Base-by-base conservation (phyloP, 805 yeast genomes). In the Kazachstania psychrophila region DNA sequence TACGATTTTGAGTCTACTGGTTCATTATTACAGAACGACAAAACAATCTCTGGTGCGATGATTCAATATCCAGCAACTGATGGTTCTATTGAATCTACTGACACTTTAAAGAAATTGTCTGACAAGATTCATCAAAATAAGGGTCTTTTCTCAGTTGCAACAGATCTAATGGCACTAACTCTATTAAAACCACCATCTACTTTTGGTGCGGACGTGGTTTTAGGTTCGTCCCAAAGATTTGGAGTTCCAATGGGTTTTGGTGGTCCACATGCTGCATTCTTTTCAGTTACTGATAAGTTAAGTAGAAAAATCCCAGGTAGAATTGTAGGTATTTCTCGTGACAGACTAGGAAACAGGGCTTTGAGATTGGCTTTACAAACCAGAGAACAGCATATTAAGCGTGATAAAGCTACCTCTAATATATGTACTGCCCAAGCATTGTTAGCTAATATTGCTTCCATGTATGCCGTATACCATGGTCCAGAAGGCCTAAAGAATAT, bases 211-310 rank as follows among this genome's bases (percentile, higher is more conserved):
- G 98, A 92, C 58, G 81, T 92, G 34, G 96, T 81, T 2, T 66
- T 92, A 31, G 98, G 98, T 33, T 76, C 87, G 7, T 73, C 96
- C 4, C 98, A 92, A 69, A 72, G 98, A 60, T 86, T 92, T 51
- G 98, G 98, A 53, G 96, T 89, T 27, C 97, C 98, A 38, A 74
- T 89, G 67, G 98, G 97, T 6, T 92, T 77, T 57, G 98, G 98
- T 54, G 98, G 98, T 15, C 98, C 98, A 3, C 98, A 92, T 60
- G 97, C 98, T 32, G 98, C 95, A 0, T 92, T 85, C 64, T 88
- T 92, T 51, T 85, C 97, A 7, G 94, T 89, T 28, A 70, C 75
- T n/a, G 75, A 77, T 41, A 71, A 76, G 38, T 70, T 81, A 49
- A 84, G 85, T 56, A 76, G 98, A 57, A 92, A 88, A 62, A 86